Conservation (phyloP, 2,329 filamentous ascomycete genomes). For the Botrytis cinerea region DNA sequence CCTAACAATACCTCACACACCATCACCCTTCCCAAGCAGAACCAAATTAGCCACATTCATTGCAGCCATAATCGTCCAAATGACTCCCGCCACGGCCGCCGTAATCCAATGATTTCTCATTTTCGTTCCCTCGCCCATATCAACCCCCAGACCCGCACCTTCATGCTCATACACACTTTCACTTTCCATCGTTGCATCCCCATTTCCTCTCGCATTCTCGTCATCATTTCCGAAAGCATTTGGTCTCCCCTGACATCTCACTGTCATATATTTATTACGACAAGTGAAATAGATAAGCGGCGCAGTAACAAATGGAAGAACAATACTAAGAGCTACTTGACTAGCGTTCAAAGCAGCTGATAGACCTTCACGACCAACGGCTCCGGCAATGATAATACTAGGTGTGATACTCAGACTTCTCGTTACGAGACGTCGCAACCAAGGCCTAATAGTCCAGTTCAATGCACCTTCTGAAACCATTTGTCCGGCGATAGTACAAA, state of each 20-base stretch:
- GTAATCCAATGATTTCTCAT: slow-evolving; percentile 76
- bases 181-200: slow-evolving; percentile 7
- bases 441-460: slow-evolving; percentile 72
- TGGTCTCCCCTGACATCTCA: slow-evolving; percentile 21
- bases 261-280: slow-evolving; percentile 75
- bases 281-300: slow-evolving; percentile 86
- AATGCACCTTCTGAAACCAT: slow-evolving; percentile 86
- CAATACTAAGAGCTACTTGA: slow-evolving; percentile 77
- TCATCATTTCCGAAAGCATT: slow-evolving; percentile 1
- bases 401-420: slow-evolving; percentile 79
- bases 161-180: slow-evolving; percentile 2
- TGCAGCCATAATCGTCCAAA: slow-evolving; percentile 65
- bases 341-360: slow-evolving; percentile 71
- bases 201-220: slow-evolving; percentile 12
- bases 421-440: slow-evolving; percentile 77
- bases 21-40: slow-evolving; percentile 53
- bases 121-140: slow-evolving; percentile 32
- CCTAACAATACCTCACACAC: not conserved
- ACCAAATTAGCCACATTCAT: slow-evolving; percentile 81
- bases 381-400: slow-evolving; percentile 78
- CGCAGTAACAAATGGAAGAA: slow-evolving; percentile 79
- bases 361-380: slow-evolving; percentile 71
- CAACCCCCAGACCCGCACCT: slow-evolving; percentile 29
- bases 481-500: slow-evolving; percentile 87
- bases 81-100: slow-evolving; percentile 64